These are phyloP conservation scores for Neoarthrinium moseri DNA, from an alignment of 2,329 filamentous ascomycete genomes.

Conservation along the genomic window DNA sequence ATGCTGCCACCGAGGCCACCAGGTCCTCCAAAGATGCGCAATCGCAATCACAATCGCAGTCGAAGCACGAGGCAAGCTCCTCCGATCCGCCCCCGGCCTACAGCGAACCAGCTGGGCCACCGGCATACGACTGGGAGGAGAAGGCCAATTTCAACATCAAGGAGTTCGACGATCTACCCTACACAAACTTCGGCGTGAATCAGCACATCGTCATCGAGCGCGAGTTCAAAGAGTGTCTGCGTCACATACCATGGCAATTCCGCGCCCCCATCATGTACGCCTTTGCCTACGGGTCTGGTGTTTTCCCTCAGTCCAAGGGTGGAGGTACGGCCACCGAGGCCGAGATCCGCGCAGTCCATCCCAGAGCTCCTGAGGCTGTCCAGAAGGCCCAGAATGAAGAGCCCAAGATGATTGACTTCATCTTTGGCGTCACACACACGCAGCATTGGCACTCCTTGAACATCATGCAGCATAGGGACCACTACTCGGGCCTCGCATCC, in stretches of 20 bases:
- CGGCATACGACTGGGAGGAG: conserved; percentile 66
- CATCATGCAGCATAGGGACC: conserved; percentile 80
- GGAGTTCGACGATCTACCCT: conserved; percentile 73
- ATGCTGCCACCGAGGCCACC: conserved; percentile 22
- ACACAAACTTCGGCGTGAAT: conserved; percentile 84
- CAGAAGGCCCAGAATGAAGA: conserved; percentile 81
- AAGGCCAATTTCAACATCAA: conserved; percentile 70
- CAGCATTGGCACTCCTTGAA: conserved; percentile 98
- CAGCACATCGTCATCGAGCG: conserved; percentile 95
- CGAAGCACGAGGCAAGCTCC: conserved; percentile 15
- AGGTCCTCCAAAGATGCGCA: conserved; percentile 19
- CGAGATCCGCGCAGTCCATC: conserved; percentile 67
- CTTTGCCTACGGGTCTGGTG: conserved; percentile 95
- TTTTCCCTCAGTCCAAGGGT: conserved; percentile 74
- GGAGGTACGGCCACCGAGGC: conserved; percentile 51
- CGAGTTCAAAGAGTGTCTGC: conserved; percentile 88
- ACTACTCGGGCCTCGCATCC: conserved; percentile 84
- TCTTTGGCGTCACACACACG: conserved; percentile 90
- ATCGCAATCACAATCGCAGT: conserved; percentile 23
- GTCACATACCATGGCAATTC: conserved; percentile 88
- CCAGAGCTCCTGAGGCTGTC: conserved; percentile 77
- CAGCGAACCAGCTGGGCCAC: conserved; percentile 17
- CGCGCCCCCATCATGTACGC: conserved; percentile 91
- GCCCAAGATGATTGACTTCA: conserved; percentile 98
- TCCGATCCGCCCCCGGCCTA: conserved; percentile 23